These are phyloP conservation scores for Volvox carteri DNA, from an alignment of 163 green algal species.

Conservation along the genomic window DNA sequence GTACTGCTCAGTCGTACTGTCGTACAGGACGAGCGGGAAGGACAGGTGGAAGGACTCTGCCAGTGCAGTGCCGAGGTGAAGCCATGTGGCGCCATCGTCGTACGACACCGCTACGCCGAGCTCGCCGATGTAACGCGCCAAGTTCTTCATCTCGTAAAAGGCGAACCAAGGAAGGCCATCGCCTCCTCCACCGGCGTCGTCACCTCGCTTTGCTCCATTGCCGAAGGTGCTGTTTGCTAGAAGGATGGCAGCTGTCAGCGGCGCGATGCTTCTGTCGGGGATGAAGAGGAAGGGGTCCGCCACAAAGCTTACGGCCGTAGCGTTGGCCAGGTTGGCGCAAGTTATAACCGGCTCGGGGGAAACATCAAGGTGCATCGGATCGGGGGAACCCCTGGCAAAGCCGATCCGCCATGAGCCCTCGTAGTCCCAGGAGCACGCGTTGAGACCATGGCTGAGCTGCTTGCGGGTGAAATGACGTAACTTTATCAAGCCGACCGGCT, in stretches of 20 bases:
- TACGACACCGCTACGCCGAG: constrained; percentile 48
- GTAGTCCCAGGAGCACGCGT: constrained; percentile 53
- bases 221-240: background rate
- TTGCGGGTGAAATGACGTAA: constrained; percentile 6
- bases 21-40: constrained; percentile 53
- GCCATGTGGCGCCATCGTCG: constrained; percentile 38
- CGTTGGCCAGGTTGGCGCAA: constrained; percentile 40
- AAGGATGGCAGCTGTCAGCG: too few relatives aligned
- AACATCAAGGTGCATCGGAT: constrained; percentile 27
- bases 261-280: background rate
- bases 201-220: too few relatives aligned
- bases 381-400: background rate
- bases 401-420: constrained; percentile 59
- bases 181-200: too few relatives aligned
- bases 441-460: constrained; percentile 35
- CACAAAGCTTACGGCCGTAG: constrained; percentile 46
- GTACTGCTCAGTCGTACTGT: constrained; percentile 28
- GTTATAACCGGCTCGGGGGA: constrained; percentile 34
- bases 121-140: constrained; percentile 41
- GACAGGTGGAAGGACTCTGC: constrained; percentile 53
- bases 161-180: constrained; percentile 30
- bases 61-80: constrained; percentile 45
- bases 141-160: constrained; percentile 62
- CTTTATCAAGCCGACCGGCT: constrained; percentile 39
- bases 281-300: constrained; percentile 53